Conservation (phyloP, 2,329 filamentous ascomycete genomes). For the Sphaerulina vaccinii region DNA sequence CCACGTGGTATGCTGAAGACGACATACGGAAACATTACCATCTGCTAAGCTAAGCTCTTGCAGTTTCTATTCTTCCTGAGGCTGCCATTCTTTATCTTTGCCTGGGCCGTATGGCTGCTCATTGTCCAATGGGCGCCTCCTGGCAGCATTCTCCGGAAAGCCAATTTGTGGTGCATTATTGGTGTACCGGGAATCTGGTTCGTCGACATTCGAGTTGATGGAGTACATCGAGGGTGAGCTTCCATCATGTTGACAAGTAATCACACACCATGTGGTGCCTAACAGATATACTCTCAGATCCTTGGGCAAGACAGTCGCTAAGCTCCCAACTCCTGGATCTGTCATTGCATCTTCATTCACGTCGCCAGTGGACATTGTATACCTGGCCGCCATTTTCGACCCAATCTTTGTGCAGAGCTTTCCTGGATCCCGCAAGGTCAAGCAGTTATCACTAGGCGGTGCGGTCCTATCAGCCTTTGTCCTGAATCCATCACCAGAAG, state of each 20-base stretch:
- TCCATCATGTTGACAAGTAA: not conserved
- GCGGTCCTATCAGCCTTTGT: constrained; percentile 64
- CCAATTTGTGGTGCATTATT: constrained; percentile 82
- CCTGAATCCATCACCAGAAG: constrained; percentile 20
- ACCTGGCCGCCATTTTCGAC: constrained; percentile 93
- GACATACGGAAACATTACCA: not conserved
- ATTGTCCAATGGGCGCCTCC: constrained; percentile 70
- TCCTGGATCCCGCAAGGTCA: constrained; percentile 64
- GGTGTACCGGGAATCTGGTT: constrained; percentile 93
- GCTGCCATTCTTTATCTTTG: constrained; percentile 74
- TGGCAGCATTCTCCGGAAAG: constrained; percentile 69
- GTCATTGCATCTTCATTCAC: constrained; percentile 90
- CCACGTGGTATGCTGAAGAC: constrained; percentile 29
- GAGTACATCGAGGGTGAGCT: constrained; percentile 79
- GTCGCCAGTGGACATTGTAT: constrained; percentile 87
- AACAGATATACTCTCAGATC: constrained; percentile 46
- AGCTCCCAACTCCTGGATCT: constrained; percentile 71
- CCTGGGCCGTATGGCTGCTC: constrained; percentile 35
- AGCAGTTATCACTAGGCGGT: constrained; percentile 71
- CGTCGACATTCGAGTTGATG: constrained; percentile 97
- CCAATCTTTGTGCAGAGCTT: constrained; percentile 89
- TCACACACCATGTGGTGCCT: constrained; percentile 14
- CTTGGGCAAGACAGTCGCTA: constrained; percentile 68
- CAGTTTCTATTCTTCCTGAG: constrained; percentile 76
- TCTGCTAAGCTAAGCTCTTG: constrained; percentile 4